Conservation (phyloP, 495 filamentous ascomycete genomes). For the Glonium stellatum region DNA sequence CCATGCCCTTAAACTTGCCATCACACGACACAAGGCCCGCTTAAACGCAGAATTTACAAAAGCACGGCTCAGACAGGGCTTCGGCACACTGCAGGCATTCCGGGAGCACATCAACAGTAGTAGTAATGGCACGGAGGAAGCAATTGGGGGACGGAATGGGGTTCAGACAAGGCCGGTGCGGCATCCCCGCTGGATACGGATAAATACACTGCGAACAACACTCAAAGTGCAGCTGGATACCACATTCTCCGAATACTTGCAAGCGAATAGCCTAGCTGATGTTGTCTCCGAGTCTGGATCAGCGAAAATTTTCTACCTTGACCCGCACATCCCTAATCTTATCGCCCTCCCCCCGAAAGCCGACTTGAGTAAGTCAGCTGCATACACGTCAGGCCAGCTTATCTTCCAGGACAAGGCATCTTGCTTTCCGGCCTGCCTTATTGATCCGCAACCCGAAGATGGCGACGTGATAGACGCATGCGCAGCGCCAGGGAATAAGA, state of each 20-base stretch:
- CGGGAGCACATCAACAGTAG: conserved; percentile 48
- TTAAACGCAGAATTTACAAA: conserved; percentile 75
- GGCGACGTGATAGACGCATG: conserved; percentile 83
- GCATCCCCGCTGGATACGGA: conserved; percentile 80
- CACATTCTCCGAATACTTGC: conserved; percentile 56
- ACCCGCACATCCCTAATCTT: conserved; percentile 74
- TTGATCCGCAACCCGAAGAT: conserved; percentile 53
- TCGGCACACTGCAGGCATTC: conserved; percentile 56
- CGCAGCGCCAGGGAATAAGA: conserved; percentile 94
- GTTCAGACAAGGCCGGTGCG: not conserved
- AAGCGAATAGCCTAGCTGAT: conserved; percentile 43
- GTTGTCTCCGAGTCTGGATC: conserved; percentile 29
- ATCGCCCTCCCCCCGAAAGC: conserved; percentile 62
- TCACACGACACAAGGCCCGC: conserved; percentile 75
- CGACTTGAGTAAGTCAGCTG: conserved; percentile 60
- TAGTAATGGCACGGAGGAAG: not conserved
- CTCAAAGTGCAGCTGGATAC: conserved; percentile 60
- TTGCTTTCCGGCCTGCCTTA: conserved; percentile 84
- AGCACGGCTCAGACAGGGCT: conserved; percentile 63
- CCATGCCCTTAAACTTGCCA: conserved; percentile 66
- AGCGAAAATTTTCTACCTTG: conserved; percentile 49
- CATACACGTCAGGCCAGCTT: conserved; percentile 68
- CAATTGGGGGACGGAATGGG: not conserved
- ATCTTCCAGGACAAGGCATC: conserved; percentile 96
- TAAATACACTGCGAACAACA: conserved; percentile 71